These are phyloP conservation scores for Thelonectria olida DNA, from an alignment of 2,329 filamentous ascomycete species.

Conservation along the genomic window DNA sequence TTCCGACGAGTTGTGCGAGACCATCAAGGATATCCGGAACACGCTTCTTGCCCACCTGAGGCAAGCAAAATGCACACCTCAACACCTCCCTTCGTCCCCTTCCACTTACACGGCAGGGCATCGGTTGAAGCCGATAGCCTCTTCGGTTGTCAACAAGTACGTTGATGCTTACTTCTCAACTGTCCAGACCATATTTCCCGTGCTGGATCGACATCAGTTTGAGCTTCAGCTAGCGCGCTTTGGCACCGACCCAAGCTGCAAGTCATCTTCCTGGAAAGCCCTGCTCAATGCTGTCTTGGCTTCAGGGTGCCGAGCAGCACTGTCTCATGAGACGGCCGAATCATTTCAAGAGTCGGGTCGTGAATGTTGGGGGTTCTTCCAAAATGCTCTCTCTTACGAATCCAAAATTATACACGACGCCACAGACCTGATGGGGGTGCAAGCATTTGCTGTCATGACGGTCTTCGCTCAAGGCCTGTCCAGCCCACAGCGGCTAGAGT, in stretches of 20 bases:
- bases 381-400: background rate
- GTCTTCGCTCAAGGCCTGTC: slow-evolving; percentile 16
- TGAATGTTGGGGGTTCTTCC: slow-evolving; percentile 6
- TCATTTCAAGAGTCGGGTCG: slow-evolving; percentile 3
- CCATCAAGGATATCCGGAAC: slow-evolving; percentile 3
- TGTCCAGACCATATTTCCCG: background rate
- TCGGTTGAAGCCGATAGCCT: background rate
- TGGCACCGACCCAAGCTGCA: background rate
- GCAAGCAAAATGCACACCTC: slow-evolving; percentile 1
- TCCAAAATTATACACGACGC: background rate
- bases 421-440: slow-evolving; percentile 4
- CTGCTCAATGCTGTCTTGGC: slow-evolving; percentile 9
- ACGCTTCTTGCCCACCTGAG: background rate
- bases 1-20: background rate
- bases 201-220: background rate
- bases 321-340: slow-evolving; percentile 4
- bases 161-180: background rate
- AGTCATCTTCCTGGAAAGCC: background rate
- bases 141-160: background rate
- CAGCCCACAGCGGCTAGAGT: slow-evolving; percentile 13
- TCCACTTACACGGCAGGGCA: background rate
- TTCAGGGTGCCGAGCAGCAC: slow-evolving; percentile 8
- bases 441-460: slow-evolving; percentile 11
- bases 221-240: background rate
- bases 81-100: background rate